phyloP scores from a whole-genome alignment of 2,329 filamentous ascomycete species.

The Paecilomyces niveus region DNA sequence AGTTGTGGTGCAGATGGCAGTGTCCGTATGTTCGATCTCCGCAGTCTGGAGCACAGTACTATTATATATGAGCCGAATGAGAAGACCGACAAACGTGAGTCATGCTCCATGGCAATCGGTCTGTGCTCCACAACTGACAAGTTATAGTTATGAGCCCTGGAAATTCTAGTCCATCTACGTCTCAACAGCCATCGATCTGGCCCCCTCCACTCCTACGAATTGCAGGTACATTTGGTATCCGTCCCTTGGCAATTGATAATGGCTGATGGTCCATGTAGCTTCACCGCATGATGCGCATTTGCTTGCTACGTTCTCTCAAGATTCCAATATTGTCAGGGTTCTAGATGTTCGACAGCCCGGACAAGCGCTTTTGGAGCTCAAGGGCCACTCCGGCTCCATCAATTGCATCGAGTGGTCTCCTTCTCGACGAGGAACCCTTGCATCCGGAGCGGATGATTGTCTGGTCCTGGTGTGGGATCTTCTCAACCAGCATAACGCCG shows the following conservation, averaged over 20 bases:
- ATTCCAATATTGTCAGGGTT: slow-evolving; percentile 86
- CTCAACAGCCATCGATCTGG: slow-evolving; percentile 48
- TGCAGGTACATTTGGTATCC: slow-evolving; percentile 26
- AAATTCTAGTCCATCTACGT: slow-evolving; percentile 63
- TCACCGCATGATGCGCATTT: slow-evolving; percentile 94
- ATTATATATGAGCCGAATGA: slow-evolving; percentile 98
- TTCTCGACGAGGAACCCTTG: slow-evolving; percentile 74
- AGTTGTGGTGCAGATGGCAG: slow-evolving; percentile 96
- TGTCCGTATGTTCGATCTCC: slow-evolving; percentile 96
- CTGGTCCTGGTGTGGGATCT: slow-evolving; percentile 93
- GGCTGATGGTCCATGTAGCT: slow-evolving; percentile 40
- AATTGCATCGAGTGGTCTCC: slow-evolving; percentile 98
- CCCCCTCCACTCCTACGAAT: slow-evolving; percentile 50
- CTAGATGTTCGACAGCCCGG: slow-evolving; percentile 94
- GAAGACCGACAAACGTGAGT: slow-evolving; percentile 63
- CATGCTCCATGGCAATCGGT: slow-evolving; percentile 1
- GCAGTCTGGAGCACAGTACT: slow-evolving; percentile 93
- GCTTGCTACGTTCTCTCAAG: slow-evolving; percentile 92
- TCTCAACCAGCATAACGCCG: slow-evolving; percentile 57
- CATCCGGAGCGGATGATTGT: slow-evolving; percentile 86
- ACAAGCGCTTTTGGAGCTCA: slow-evolving; percentile 86
- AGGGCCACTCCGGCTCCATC: slow-evolving; percentile 75
- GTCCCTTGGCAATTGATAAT: background rate
- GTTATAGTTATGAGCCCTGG: slow-evolving; percentile 40
- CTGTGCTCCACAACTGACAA: slow-evolving; percentile 2